Conservation (phyloP, 257 asterid genomes). For the Gentiana dahurica region DNA sequence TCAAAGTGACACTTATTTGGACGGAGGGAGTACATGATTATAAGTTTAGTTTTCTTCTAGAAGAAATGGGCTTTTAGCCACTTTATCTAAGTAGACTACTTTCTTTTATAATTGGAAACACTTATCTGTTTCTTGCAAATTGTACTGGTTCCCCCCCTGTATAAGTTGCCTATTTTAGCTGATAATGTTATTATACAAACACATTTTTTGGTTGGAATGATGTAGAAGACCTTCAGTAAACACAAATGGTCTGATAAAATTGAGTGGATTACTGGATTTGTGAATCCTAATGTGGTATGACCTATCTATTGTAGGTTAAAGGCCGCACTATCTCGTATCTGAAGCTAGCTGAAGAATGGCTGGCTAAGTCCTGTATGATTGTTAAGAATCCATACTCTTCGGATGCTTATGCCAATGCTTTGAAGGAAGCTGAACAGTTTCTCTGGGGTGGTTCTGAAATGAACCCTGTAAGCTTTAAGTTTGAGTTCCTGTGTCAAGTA, state of each 20-base stretch:
- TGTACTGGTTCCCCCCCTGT: too few relatives aligned
- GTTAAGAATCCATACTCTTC: constrained; percentile 51
- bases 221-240: too few relatives aligned
- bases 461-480: constrained; percentile 55
- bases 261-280: background rate
- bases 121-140: background rate
- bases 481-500: constrained; percentile 8
- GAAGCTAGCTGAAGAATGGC: constrained; percentile 90
- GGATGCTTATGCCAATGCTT: constrained; percentile 47
- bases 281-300: constrained; percentile 1
- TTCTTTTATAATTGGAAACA: background rate
- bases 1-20: too few relatives aligned
- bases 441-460: constrained; percentile 95
- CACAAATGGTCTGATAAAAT: too few relatives aligned
- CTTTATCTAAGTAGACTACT: too few relatives aligned
- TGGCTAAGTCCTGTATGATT: constrained; percentile 42
- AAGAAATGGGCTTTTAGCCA: too few relatives aligned
- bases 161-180: background rate
- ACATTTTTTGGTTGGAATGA: background rate
- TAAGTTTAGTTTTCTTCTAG: too few relatives aligned
- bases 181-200: background rate
- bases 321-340: constrained; percentile 45
- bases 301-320: constrained; percentile 45
- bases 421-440: constrained; percentile 80
- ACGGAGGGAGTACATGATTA: too few relatives aligned